Evolutionary conservation across 169 alveolate species (phyloP).

Genomic region (Plasmodium yoelii): DNA sequence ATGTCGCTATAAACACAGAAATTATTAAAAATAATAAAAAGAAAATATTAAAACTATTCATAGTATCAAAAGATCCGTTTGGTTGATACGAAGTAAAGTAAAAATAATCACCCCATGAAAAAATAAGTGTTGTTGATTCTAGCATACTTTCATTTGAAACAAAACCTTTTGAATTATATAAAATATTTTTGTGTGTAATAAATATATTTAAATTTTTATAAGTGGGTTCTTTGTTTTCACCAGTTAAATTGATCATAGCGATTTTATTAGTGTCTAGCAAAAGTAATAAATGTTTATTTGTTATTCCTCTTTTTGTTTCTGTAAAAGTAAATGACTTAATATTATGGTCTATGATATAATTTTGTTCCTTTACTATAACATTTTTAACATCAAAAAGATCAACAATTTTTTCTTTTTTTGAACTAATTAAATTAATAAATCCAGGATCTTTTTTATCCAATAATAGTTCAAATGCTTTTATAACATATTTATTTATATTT

Average conservation of each 20-base stretch:
- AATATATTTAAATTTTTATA: conserved; percentile 53
- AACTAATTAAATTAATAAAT: conserved; percentile 48
- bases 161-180: conserved; percentile 70
- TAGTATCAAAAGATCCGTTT: conserved; percentile 72
- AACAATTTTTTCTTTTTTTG: conserved; percentile 63
- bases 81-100: conserved; percentile 74
- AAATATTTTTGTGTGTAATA: conserved; percentile 69
- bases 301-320: conserved; percentile 75
- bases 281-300: conserved; percentile 69
- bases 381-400: conserved; percentile 64
- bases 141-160: conserved; percentile 61
- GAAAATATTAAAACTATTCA: conserved; percentile 28
- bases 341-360: conserved; percentile 70
- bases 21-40: conserved; percentile 45
- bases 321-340: conserved; percentile 70
- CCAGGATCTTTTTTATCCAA: conserved; percentile 73
- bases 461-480: conserved; percentile 44
- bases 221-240: conserved; percentile 18
- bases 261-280: conserved; percentile 66
- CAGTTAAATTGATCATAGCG: conserved; percentile 18
- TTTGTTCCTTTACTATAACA: conserved; percentile 54
- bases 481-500: conserved; percentile 46
- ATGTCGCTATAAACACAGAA: conserved; percentile 56
- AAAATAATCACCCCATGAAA: conserved; percentile 69
- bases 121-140: conserved; percentile 73